Conservation (phyloP, 2,329 filamentous ascomycete species). For the Colletotrichum sp. region DNA sequence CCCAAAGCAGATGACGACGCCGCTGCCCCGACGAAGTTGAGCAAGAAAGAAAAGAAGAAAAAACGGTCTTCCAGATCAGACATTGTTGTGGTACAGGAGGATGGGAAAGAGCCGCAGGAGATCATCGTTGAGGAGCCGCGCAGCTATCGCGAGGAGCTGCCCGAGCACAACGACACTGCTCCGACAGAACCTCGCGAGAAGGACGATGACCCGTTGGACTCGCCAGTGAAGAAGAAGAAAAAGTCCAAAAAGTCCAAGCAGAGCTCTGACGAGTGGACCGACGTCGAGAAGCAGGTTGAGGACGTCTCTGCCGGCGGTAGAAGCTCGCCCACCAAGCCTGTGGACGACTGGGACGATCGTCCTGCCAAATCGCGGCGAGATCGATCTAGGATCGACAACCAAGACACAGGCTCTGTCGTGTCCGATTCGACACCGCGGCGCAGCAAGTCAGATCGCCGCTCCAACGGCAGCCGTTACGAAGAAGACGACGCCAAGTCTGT, state of each 20-base stretch:
- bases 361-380: slow-evolving; percentile 12
- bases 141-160: background rate
- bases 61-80: slow-evolving; percentile 39
- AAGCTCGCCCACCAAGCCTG: background rate
- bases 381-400: slow-evolving; percentile 41
- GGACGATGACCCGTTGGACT: slow-evolving; percentile 30
- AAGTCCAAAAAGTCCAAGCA: slow-evolving; percentile 33
- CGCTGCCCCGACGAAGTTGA: slow-evolving; percentile 27
- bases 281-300: slow-evolving; percentile 17
- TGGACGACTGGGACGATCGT: slow-evolving; percentile 9
- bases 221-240: slow-evolving; percentile 33
- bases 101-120: slow-evolving; percentile 3
- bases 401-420: slow-evolving; percentile 54
- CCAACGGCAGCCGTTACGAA: slow-evolving; percentile 42
- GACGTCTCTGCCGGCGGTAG: background rate
- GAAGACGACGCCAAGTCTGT: slow-evolving; percentile 54
- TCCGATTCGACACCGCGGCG: slow-evolving; percentile 45
- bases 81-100: slow-evolving; percentile 29
- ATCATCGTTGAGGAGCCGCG: background rate
- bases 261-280: slow-evolving; percentile 22
- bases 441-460: slow-evolving; percentile 40
- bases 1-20: slow-evolving; percentile 23
- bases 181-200: slow-evolving; percentile 23
- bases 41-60: slow-evolving; percentile 42
- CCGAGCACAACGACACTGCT: slow-evolving; percentile 6